Conservation (phyloP, 1,284 basidiomycete genomes). For the Marasmius sp. region DNA sequence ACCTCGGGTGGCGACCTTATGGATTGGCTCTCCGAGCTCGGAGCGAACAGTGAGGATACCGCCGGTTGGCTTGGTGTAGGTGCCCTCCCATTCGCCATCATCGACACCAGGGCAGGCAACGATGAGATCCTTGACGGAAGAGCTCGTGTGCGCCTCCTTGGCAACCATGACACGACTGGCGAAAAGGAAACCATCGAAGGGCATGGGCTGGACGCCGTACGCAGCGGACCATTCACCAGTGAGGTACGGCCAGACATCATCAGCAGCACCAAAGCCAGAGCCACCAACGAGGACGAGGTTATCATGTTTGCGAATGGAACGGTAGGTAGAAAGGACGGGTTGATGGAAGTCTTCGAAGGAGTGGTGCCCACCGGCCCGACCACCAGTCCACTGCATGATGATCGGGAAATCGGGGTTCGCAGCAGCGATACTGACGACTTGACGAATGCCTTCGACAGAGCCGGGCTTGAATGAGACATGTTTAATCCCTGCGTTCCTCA, state of each 20-base stretch:
- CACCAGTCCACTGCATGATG: conserved; percentile 98
- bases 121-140: conserved; percentile 95
- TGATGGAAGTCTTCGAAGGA: conserved; percentile 99
- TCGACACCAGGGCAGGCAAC: conserved; percentile 92
- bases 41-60: conserved; percentile 97
- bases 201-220: conserved; percentile 94
- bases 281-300: conserved; percentile 94
- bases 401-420: conserved; percentile 97
- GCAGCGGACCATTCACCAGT: conserved; percentile 92
- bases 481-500: conserved; percentile 83
- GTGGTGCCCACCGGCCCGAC: conserved; percentile 98
- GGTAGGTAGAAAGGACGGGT: conserved; percentile 90
- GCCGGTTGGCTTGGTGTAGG: conserved; percentile 92
- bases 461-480: conserved; percentile 98
- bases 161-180: conserved; percentile 98
- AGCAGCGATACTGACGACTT: conserved; percentile 94
- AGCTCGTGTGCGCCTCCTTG: conserved; percentile 94
- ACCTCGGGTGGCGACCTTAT: conserved; percentile 96
- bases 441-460: conserved; percentile 94
- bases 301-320: conserved; percentile 82
- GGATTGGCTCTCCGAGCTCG: conserved; percentile 97
- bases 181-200: conserved; percentile 96
- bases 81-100: conserved; percentile 92
- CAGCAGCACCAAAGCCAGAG: conserved; percentile 95
- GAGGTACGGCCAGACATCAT: conserved; percentile 97